phyloP scores from a whole-genome alignment of 148 eudicot genomes.

The Bassia scoparia region DNA sequence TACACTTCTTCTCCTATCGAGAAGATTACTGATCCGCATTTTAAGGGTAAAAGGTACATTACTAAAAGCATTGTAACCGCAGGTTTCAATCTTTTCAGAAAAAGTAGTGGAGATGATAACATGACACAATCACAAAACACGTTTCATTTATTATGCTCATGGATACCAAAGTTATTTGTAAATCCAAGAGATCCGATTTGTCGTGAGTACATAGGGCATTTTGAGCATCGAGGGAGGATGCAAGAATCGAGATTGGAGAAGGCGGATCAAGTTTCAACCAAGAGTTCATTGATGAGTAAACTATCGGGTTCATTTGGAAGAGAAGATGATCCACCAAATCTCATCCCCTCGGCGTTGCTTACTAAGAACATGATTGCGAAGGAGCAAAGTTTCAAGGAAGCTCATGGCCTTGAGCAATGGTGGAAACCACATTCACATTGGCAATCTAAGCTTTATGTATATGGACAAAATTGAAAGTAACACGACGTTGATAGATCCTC shows the following conservation, averaged over 20 bases:
- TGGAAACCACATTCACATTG: slow-evolving; percentile 30
- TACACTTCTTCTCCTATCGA: slow-evolving; percentile 48
- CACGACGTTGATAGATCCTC: too few species aligned
- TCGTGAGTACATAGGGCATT: slow-evolving; percentile 38
- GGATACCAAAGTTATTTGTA: slow-evolving; percentile 38
- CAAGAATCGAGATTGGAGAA: slow-evolving; percentile 15
- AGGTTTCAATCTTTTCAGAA: slow-evolving; percentile 34
- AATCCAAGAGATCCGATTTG: slow-evolving; percentile 36
- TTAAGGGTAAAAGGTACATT: slow-evolving; percentile 46
- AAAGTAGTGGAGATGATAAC: background rate
- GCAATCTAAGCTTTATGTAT: slow-evolving; percentile 19
- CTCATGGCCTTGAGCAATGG: slow-evolving; percentile 45
- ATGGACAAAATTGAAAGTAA: background rate
- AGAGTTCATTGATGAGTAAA: slow-evolving; percentile 20
- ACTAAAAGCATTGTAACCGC: slow-evolving; percentile 46
- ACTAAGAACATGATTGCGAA: slow-evolving; percentile 17
- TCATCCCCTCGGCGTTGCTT: slow-evolving; percentile 33
- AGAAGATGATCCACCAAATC: slow-evolving; percentile 30
- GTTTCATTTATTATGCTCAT: slow-evolving; percentile 17
- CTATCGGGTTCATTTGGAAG: slow-evolving; percentile 26
- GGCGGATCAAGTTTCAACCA: slow-evolving; percentile 26
- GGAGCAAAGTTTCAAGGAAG: slow-evolving; percentile 15
- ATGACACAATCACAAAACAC: slow-evolving; percentile 15
- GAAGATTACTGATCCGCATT: slow-evolving; percentile 21
- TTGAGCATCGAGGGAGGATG: slow-evolving; percentile 37